Conservation (phyloP, 768 basidiomycete genomes). For the Kockovaella imperatae region DNA sequence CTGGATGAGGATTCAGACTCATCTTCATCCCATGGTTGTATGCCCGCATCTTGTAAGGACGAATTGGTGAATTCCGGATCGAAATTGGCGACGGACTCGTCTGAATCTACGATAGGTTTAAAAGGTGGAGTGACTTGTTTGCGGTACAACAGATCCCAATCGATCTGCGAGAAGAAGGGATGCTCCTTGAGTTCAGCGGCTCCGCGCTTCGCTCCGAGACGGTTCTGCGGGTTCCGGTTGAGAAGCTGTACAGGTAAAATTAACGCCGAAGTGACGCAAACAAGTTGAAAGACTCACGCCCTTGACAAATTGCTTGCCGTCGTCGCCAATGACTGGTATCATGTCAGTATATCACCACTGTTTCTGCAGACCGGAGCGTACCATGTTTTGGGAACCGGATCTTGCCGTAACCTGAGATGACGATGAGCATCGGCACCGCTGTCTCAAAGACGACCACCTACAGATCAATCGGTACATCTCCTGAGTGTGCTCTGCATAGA, state of each 20-base stretch:
- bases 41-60: constrained; percentile 66
- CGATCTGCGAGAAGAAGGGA: constrained; percentile 81
- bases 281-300: constrained; percentile 58
- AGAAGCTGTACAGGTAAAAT: constrained; percentile 60
- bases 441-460: constrained; percentile 6
- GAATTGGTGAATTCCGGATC: constrained; percentile 85
- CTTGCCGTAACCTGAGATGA: constrained; percentile 79
- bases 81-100: constrained; percentile 96
- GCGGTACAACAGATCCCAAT: constrained; percentile 73
- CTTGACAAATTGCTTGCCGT: constrained; percentile 98
- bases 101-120: constrained; percentile 94
- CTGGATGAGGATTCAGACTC: constrained; percentile 38
- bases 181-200: constrained; percentile 93
- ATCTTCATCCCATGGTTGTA: constrained; percentile 51
- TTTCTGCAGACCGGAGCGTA: background rate
- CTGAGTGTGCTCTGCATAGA: constrained; percentile 98
- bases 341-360: constrained; percentile 5
- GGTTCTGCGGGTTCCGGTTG: constrained; percentile 96
- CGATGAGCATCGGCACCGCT: background rate
- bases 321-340: constrained; percentile 75
- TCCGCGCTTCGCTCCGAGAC: constrained; percentile 82
- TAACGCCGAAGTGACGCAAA: background rate
- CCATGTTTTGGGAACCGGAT: constrained; percentile 87
- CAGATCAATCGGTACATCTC: constrained; percentile 70
- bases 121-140: constrained; percentile 95